Base-by-base conservation (phyloP, 768 basidiomycete genomes). In the Lepiota venenata region DNA sequence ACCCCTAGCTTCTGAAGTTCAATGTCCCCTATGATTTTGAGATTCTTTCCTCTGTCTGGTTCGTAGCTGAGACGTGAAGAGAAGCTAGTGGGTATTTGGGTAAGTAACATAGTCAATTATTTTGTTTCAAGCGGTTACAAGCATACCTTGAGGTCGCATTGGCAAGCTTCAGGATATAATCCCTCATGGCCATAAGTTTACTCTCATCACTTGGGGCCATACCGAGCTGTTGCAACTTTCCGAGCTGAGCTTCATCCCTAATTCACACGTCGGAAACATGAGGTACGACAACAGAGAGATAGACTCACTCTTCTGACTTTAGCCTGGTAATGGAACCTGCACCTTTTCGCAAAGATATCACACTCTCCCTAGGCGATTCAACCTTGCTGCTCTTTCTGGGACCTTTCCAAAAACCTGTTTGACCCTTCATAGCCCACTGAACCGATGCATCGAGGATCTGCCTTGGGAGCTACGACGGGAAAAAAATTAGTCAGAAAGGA, bases 1-100 rank as follows among this genome's bases (percentile, higher is more conserved):
- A 95, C 87, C 1, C 88, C 87, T 3, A 98, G 82, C 62, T 91
- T 93, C 61, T 88, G 88, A 38, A 99, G 78, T 55, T 92, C 88
- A 32, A 93, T 76, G 46, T 87, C 81, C 16, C 81, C 81, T 8
- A 76, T 79, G 4, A 82, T 74, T 64, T 83, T 87, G 20, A 91
- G 74, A 55, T 76, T 79, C 61, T 79, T 79, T 16, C 84, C 85
- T 0, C 79, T 69, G 59, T 88, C 87, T 36, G 75, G 78, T 56
- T 91, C 88, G 20, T 76, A 69, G 51, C 72, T 82, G 29, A 84
- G 59, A 16, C 91, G 82, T 18, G 84, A 82, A 3, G 84, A 74
- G 60, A 89, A 90, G 58, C 91, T 92, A 38, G 14, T 37, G 11
- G 16, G 7, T 15, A 2, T 48, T 14, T 22, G 41, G 16, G 38